These are phyloP conservation scores for Zopfia rhizophila DNA, from an alignment of 2,329 filamentous ascomycete genomes.

Conservation along the genomic window DNA sequence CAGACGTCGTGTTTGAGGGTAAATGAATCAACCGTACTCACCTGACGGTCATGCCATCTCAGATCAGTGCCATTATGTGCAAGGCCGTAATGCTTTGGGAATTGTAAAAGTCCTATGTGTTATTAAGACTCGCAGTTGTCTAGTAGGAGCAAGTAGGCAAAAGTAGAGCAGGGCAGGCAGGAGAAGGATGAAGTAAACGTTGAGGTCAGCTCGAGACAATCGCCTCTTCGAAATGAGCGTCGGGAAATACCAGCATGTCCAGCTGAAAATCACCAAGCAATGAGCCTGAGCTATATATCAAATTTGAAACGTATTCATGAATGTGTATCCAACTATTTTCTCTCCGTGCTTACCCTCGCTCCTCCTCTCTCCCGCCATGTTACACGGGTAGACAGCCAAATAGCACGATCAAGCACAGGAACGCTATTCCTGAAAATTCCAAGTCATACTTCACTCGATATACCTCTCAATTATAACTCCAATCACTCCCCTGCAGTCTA, in stretches of 20 bases:
- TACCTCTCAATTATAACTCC: too few species aligned
- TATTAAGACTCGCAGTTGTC: background rate
- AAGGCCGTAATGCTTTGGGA: conserved; percentile 1
- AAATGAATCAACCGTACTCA: too few species aligned
- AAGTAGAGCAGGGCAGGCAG: background rate
- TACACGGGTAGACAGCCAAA: background rate
- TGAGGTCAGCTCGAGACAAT: too few species aligned
- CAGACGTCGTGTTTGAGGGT: too few species aligned
- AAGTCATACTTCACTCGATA: background rate
- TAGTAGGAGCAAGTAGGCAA: too few species aligned
- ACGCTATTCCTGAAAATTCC: background rate
- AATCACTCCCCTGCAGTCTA: too few species aligned
- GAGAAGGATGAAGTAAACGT: too few species aligned
- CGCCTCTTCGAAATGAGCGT: too few species aligned
- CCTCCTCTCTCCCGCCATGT: background rate
- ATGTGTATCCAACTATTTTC: background rate
- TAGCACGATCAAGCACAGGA: background rate
- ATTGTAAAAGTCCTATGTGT: background rate
- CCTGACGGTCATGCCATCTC: conserved; percentile 7
- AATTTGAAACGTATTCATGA: too few species aligned
- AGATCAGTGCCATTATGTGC: conserved; percentile 6
- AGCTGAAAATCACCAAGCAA: too few species aligned
- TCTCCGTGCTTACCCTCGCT: background rate
- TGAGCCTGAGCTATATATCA: too few species aligned
- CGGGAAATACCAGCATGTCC: background rate